Base-by-base conservation (phyloP, 306 rosid species). In the Lathyrus tuberosus region DNA sequence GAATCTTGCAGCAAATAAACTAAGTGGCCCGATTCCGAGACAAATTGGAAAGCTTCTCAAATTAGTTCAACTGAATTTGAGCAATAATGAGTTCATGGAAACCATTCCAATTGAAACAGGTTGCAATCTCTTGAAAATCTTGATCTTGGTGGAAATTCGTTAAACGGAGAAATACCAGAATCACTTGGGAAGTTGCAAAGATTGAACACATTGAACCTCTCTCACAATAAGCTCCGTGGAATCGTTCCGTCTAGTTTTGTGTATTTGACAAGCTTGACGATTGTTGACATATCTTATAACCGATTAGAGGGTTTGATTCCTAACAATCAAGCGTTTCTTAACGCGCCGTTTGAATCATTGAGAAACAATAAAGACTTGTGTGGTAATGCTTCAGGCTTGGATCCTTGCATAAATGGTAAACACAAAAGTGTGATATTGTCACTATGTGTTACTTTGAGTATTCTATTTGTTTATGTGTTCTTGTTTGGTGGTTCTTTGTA, bases 141-240 rank as follows among this genome's bases (percentile, higher is more conserved):
- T 43, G 89, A 85, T 82, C 78, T 82, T 14, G 73, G 85, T 77
- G 8, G 67, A 15, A 85, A 82, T 20, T 16, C 9, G 3, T 62
- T 82, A 10, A 43, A 5, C 18, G 62, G 75, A 18, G 35, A 58
- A 28, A 74, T 85, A 30, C 87, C 89, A 8, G 42, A 60, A 51
- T 7, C 49, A 8, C 62, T 82, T 43, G 85, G 78, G 16, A 24
- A n/a, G 8, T 65, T 82, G 57, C 38, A 60, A 56, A 51, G 0
- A 10, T 65, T 85, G 57, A 78, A 77, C 67, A 15, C 2, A 5
- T 72, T 85, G 72, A 85, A 85, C 59, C 78, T 85, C 37, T 85
- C 89, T 1, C 81, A 85, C 56, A 85, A 85, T 10, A 38, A 52
- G 33, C 81, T 85, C 48, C 42, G 26, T 14, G 83, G 85, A 17